Evolutionary conservation across 106 monocot species (phyloP).

Genomic region (Gastrodia elata): DNA sequence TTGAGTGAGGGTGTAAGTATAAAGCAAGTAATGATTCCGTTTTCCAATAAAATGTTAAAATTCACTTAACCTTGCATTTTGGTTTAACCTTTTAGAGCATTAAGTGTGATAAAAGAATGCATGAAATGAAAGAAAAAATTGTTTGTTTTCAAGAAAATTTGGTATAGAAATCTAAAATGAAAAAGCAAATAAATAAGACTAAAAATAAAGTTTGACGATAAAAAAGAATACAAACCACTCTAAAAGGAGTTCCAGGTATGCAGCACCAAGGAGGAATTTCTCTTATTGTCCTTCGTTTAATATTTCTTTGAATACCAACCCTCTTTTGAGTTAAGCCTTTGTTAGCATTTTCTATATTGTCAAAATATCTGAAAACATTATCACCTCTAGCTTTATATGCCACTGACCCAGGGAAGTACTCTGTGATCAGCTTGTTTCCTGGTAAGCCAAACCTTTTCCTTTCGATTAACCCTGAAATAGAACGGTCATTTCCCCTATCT

Average conservation of each 20-base stretch:
- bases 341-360: slow-evolving; percentile 11
- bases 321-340: slow-evolving; percentile 22
- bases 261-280: slow-evolving; percentile 86
- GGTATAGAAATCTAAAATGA: no score
- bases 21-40: no score
- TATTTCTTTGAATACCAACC: slow-evolving; percentile 12
- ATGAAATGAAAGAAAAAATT: neutral
- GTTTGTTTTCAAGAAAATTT: no score
- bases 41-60: no score
- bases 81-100: no score
- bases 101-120: neutral
- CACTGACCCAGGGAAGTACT: slow-evolving; percentile 52
- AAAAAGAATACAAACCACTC: slow-evolving; percentile 52
- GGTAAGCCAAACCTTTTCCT: slow-evolving; percentile 12
- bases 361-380: slow-evolving; percentile 6
- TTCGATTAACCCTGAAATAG: slow-evolving; percentile 8
- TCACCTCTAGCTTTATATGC: slow-evolving; percentile 13
- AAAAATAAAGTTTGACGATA: no score
- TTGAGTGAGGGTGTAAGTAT: no score
- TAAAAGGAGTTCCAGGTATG: slow-evolving; percentile 88
- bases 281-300: slow-evolving; percentile 22
- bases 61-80: no score
- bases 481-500: slow-evolving; percentile 10
- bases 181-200: no score
- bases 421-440: slow-evolving; percentile 87